Conservation (phyloP, 2,329 filamentous ascomycete genomes). For the Trichoderma pleuroti region DNA sequence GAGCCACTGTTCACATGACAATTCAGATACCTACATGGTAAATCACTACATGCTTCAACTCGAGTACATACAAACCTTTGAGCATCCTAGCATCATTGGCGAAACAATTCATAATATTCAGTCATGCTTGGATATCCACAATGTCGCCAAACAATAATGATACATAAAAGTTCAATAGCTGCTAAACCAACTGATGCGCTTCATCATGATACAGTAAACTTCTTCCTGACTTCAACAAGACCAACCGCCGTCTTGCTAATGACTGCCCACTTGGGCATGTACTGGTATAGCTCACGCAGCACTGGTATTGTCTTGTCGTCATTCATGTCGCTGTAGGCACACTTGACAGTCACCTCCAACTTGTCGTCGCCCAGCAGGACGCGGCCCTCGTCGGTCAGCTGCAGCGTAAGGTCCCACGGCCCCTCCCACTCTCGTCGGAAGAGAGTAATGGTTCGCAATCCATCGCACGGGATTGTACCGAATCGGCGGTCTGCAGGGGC, state of each 20-base stretch:
- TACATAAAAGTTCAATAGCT: background rate
- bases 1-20: background rate
- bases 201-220: slow-evolving; percentile 41
- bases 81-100: background rate
- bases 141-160: background rate
- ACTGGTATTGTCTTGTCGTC: slow-evolving; percentile 69
- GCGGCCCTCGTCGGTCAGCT: slow-evolving; percentile 24
- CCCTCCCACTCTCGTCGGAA: slow-evolving; percentile 80
- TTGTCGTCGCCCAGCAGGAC: slow-evolving; percentile 24
- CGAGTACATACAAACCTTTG: background rate
- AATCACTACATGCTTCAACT: background rate
- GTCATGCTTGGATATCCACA: background rate
- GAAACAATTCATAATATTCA: background rate
- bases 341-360: slow-evolving; percentile 66
- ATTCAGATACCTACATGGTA: background rate
- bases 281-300: slow-evolving; percentile 73
- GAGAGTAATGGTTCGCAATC: slow-evolving; percentile 66
- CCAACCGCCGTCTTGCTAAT: slow-evolving; percentile 73
- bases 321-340: slow-evolving; percentile 87
- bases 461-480: slow-evolving; percentile 58
- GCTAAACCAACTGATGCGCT: background rate
- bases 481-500: slow-evolving; percentile 61
- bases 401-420: slow-evolving; percentile 62
- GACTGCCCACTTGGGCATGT: slow-evolving; percentile 74
- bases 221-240: slow-evolving; percentile 74